Conservation (phyloP, 805 yeast species). For the Starmerella cellae region DNA sequence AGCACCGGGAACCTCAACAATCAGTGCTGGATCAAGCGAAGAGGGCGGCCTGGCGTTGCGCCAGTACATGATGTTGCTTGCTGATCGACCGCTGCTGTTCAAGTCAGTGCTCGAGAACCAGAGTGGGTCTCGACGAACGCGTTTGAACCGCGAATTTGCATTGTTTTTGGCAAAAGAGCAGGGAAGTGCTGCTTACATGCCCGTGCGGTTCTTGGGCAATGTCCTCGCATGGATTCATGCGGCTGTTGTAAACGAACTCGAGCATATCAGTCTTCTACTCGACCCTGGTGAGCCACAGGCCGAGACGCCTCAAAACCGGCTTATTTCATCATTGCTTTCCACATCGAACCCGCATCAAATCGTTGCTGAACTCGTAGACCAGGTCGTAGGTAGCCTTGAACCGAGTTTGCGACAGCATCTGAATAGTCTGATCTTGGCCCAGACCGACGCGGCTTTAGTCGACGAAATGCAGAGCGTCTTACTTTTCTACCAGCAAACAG, state of each 20-base stretch:
- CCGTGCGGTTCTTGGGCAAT: conserved; percentile 73
- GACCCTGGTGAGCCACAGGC: conserved; percentile 22
- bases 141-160: conserved; percentile 53
- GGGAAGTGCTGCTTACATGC: conserved; percentile 44
- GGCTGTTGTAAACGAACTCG: conserved; percentile 75
- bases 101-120: conserved; percentile 48
- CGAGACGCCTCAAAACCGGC: neutral
- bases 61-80: conserved; percentile 21
- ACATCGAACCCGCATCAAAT: conserved; percentile 14
- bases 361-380: conserved; percentile 28
- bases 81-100: conserved; percentile 33
- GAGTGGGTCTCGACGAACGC: conserved; percentile 54
- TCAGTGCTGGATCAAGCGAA: no score
- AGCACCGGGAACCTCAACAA: neutral
- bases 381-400: conserved; percentile 41
- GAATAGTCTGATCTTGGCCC: conserved; percentile 57
- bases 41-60: conserved; percentile 5
- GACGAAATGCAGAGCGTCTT: conserved; percentile 50
- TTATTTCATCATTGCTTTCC: conserved; percentile 5
- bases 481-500: conserved; percentile 44
- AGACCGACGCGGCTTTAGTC: conserved; percentile 42
- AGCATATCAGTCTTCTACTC: conserved; percentile 53
- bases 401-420: conserved; percentile 50
- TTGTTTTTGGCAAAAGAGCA: conserved; percentile 26
- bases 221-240: conserved; percentile 79